Evolutionary conservation across 1,284 basidiomycete species (phyloP).

Genomic region (Ustanciosporium gigantosporum): DNA sequence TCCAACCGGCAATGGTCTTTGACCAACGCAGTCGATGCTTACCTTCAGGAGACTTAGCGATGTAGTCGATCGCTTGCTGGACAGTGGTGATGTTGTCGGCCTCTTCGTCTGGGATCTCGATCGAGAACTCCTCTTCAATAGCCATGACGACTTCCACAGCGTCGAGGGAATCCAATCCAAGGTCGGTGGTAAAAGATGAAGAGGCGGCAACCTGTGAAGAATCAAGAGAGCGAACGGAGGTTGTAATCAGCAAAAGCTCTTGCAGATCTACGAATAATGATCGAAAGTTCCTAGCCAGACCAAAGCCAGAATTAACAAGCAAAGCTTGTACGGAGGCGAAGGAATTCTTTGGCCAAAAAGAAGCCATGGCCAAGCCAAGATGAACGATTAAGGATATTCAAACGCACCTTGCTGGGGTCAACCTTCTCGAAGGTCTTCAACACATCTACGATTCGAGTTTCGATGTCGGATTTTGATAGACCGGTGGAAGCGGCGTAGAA

Average conservation of each 20-base stretch:
- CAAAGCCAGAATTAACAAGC: too few species aligned
- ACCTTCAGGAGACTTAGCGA: slow-evolving; percentile 87
- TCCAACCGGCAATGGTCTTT: too few species aligned
- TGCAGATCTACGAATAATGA: neutral
- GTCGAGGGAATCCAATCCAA: slow-evolving; percentile 94
- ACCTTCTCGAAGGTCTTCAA: slow-evolving; percentile 96
- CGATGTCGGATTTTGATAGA: slow-evolving; percentile 76
- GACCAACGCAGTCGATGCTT: too few species aligned
- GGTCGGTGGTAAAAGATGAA: slow-evolving; percentile 81
- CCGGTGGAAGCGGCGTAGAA: slow-evolving; percentile 77
- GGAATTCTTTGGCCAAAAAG: too few species aligned
- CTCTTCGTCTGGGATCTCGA: slow-evolving; percentile 90
- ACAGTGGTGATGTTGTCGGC: slow-evolving; percentile 97
- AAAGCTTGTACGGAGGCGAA: too few species aligned
- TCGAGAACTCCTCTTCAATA: slow-evolving; percentile 84
- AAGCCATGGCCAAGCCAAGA: too few species aligned
- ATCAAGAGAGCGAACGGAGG: too few species aligned
- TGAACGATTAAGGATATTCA: too few species aligned
- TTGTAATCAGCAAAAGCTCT: neutral
- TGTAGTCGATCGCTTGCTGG: slow-evolving; percentile 94
- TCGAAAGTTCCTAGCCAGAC: too few species aligned
- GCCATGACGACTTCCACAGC: slow-evolving; percentile 99
- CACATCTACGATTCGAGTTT: slow-evolving; percentile 81
- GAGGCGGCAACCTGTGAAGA: slow-evolving; percentile 71
- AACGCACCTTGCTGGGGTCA: slow-evolving; percentile 70